phyloP scores from a whole-genome alignment of 2,329 filamentous ascomycete species.

The Penicillium polonicum region DNA sequence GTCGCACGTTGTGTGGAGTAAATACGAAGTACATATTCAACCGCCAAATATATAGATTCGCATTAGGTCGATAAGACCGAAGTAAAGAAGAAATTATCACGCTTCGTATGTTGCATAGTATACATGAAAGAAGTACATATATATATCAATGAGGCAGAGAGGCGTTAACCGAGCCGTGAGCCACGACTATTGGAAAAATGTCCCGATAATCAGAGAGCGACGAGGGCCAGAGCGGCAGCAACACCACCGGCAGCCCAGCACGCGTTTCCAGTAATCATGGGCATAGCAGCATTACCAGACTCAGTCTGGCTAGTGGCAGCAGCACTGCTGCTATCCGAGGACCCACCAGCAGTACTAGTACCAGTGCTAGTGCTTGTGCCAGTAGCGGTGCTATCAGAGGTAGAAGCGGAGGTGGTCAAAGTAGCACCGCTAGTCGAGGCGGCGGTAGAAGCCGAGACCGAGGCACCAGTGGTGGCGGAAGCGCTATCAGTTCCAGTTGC shows the following conservation, averaged over 20 bases:
- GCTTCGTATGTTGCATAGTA: background rate
- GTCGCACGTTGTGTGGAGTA: background rate
- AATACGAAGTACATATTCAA: background rate
- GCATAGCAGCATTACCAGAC: constrained; percentile 18
- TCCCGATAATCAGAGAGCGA: background rate
- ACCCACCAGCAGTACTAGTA: background rate
- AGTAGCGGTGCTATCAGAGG: background rate
- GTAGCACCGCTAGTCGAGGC: background rate
- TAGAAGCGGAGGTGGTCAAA: constrained; percentile 4
- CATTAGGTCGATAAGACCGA: background rate
- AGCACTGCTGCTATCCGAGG: constrained; percentile 1
- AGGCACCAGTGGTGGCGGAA: constrained; percentile 8
- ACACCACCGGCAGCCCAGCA: constrained; percentile 18
- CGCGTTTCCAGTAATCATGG: constrained; percentile 14
- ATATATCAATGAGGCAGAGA: background rate
- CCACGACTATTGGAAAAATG: background rate
- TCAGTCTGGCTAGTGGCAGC: constrained; percentile 8
- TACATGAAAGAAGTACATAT: background rate
- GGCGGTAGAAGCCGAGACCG: constrained; percentile 4
- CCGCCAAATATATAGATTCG: background rate
- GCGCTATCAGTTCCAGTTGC: background rate
- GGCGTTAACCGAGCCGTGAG: background rate
- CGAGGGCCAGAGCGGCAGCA: constrained; percentile 11
- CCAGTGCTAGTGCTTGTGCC: background rate
- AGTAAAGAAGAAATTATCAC: background rate